A percentile compares a stretch with the other conserved stretches of the same genome.
Conservation (phyloP, 1,139 yeast species). For the Candida mesenterica region DNA sequence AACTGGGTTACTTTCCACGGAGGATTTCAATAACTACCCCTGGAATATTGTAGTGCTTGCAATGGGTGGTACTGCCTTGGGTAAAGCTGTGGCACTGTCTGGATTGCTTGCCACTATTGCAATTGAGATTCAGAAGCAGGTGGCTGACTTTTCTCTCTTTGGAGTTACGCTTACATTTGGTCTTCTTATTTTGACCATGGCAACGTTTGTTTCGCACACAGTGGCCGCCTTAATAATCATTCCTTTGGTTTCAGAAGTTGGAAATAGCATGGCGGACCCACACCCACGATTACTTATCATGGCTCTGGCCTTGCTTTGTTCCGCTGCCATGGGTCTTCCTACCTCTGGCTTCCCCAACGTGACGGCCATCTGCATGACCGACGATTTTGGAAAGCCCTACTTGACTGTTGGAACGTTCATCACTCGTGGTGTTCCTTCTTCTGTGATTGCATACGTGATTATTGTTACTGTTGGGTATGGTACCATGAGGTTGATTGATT, state of each 20-base stretch:
- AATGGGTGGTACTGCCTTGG: slow-evolving; percentile 77
- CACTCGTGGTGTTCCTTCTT: slow-evolving; percentile 69
- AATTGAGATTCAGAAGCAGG: slow-evolving; percentile 50
- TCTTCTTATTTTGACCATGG: slow-evolving; percentile 60
- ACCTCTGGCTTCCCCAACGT: slow-evolving; percentile 78
- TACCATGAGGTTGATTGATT: slow-evolving; percentile 53
- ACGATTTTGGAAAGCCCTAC: slow-evolving; percentile 66
- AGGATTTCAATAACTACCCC: slow-evolving; percentile 69
- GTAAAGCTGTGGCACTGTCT: slow-evolving; percentile 71
- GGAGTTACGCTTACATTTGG: slow-evolving; percentile 69
- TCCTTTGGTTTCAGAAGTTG: slow-evolving; percentile 70
- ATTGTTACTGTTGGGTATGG: slow-evolving; percentile 67
- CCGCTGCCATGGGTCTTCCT: slow-evolving; percentile 78
- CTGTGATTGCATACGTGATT: slow-evolving; percentile 53
- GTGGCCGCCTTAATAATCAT: slow-evolving; percentile 73
- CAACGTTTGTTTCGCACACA: slow-evolving; percentile 75
- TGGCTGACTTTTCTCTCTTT: slow-evolving; percentile 54
- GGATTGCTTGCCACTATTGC: slow-evolving; percentile 69
- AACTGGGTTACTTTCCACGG: slow-evolving; percentile 62
- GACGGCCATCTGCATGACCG: slow-evolving; percentile 76
- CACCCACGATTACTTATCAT: slow-evolving; percentile 64
- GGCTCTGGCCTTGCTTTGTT: slow-evolving; percentile 64
- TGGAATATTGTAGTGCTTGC: slow-evolving; percentile 77
- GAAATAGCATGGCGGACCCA: slow-evolving; percentile 52
- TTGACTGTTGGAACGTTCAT: slow-evolving; percentile 64